Percentiles rank a stretch among this genome's conserved stretches.
Conservation (phyloP, 192 early-diverging fungal genomes). For the Ambispora gerdemannii region DNA sequence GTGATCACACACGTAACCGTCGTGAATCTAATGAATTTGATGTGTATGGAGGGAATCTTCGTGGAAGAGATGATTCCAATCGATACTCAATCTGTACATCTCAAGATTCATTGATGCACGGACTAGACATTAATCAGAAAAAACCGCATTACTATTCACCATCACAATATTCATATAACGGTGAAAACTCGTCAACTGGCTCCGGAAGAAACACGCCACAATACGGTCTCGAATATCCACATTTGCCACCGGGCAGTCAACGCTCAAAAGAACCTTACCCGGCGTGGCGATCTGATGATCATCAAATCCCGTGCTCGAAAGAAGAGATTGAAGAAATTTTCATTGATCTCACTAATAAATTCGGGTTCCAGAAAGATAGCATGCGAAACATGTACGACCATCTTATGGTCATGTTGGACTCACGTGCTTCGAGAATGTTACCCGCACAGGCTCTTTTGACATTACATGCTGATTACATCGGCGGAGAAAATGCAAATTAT, state of each 20-base stretch:
- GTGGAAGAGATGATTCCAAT: background rate
- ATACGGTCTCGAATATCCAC: background rate
- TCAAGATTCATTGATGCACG: background rate
- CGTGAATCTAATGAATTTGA: background rate
- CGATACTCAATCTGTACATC: background rate
- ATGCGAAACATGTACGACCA: slow-evolving; percentile 75
- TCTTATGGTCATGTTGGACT: slow-evolving; percentile 77
- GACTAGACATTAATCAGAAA: background rate
- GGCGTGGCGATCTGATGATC: slow-evolving; percentile 54
- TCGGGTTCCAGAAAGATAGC: slow-evolving; percentile 77
- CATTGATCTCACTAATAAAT: slow-evolving; percentile 59
- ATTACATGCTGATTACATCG: slow-evolving; percentile 77
- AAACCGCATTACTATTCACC: slow-evolving; percentile 9
- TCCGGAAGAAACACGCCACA: slow-evolving; percentile 3
- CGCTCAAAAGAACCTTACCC: slow-evolving; percentile 39
- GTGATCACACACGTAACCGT: background rate
- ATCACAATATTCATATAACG: slow-evolving; percentile 26
- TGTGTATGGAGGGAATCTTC: background rate
- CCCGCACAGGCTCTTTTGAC: slow-evolving; percentile 67
- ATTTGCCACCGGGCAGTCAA: slow-evolving; percentile 11
- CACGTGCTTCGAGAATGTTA: slow-evolving; percentile 70
- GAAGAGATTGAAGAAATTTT: slow-evolving; percentile 71
- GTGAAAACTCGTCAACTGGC: slow-evolving; percentile 16
- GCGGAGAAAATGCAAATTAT: slow-evolving; percentile 78
- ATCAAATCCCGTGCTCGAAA: slow-evolving; percentile 61